Evolutionary conservation across 2,329 filamentous ascomycete species (phyloP).

Genomic region (Ceratocystis diversiconidia): DNA sequence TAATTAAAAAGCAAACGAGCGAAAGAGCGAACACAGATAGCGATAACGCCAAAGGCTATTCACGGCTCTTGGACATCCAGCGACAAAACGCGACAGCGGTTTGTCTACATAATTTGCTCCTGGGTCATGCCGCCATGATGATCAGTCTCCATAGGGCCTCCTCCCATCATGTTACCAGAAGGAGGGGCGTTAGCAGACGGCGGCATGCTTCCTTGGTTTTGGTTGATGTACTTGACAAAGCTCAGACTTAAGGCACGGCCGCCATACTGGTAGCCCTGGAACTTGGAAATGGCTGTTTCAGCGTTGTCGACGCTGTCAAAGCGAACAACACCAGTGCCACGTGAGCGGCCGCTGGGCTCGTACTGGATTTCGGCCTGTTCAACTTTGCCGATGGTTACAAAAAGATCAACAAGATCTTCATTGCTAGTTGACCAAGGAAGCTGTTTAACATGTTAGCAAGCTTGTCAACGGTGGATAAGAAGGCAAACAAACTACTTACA

Average conservation of each 20-base stretch:
- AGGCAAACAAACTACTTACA: conserved; percentile 42
- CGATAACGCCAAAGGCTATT: background rate
- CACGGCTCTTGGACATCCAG: background rate
- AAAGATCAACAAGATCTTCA: conserved; percentile 89
- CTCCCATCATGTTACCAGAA: conserved; percentile 26
- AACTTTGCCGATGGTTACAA: conserved; percentile 95
- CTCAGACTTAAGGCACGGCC: conserved; percentile 84
- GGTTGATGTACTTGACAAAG: conserved; percentile 83
- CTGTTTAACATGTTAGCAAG: conserved; percentile 33
- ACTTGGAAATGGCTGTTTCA: conserved; percentile 89
- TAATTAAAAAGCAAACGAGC: conserved; percentile 2
- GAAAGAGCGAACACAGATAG: conserved; percentile 10
- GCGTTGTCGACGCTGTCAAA: conserved; percentile 75
- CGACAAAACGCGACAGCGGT: background rate
- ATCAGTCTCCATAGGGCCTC: conserved; percentile 66
- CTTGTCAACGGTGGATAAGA: background rate
- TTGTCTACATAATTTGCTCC: conserved; percentile 81
- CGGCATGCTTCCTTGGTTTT: conserved; percentile 21
- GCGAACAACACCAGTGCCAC: conserved; percentile 89
- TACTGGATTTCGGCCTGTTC: conserved; percentile 99
- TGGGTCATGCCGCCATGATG: conserved; percentile 62
- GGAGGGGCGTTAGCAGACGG: background rate
- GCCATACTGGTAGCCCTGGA: conserved; percentile 94
- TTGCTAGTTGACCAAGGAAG: conserved; percentile 98
- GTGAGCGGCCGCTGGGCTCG: conserved; percentile 87